Conservation (phyloP, 148 eudicot genomes). For the Rhododendron williamsianum region DNA sequence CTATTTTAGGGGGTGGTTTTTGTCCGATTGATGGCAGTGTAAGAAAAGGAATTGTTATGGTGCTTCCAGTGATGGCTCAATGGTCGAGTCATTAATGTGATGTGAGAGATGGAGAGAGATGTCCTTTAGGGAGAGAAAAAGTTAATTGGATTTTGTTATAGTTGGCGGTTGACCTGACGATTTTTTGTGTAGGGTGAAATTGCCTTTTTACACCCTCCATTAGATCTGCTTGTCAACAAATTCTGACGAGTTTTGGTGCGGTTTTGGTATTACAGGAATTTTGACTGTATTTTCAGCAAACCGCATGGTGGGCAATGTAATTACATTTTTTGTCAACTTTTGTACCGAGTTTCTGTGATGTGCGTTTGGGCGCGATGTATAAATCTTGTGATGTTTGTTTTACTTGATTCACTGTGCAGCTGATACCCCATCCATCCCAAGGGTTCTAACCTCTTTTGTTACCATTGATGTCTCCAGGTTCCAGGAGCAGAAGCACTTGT, state of each 20-base stretch:
- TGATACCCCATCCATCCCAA: not conserved
- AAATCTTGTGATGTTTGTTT: not conserved
- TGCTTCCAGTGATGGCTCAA: not conserved
- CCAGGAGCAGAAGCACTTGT: constrained; percentile 94
- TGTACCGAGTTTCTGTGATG: not conserved
- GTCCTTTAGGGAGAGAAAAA: not conserved
- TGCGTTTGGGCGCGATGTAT: not conserved
- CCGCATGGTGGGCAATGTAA: not conserved
- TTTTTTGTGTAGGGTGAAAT: not conserved
- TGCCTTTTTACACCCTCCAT: not conserved
- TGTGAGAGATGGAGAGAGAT: not conserved
- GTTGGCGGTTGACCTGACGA: not conserved
- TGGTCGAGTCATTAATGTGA: not conserved
- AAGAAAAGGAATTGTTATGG: not conserved
- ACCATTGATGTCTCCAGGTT: constrained; percentile 40
- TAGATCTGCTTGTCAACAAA: not conserved
- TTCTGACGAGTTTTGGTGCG: not conserved
- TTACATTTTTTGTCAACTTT: not conserved
- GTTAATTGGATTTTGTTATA: not conserved
- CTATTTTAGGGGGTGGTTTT: not conserved
- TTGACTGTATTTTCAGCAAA: not conserved
- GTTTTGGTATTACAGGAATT: not conserved
- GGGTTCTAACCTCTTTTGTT: constrained; percentile 1
- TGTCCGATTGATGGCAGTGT: not conserved
- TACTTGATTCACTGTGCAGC: not conserved